A percentile compares a stretch with the other conserved stretches of the same genome.
These are phyloP conservation scores for Blakeslea trispora DNA, from an alignment of 371 early-diverging fungal genomes.

Conservation along the genomic window DNA sequence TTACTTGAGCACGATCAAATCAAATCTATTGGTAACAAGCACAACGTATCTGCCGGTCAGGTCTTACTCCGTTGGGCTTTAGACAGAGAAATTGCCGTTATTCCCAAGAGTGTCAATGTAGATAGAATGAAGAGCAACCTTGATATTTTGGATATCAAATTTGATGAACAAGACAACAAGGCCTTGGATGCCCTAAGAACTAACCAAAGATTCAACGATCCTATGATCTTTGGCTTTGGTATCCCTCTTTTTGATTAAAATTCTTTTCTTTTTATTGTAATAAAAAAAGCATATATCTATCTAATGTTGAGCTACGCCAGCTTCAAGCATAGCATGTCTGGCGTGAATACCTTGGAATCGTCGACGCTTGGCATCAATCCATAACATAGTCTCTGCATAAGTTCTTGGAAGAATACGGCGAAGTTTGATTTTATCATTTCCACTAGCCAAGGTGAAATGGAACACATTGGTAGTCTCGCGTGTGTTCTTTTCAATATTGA, in stretches of 20 bases:
- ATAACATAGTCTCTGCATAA: constrained; percentile 74
- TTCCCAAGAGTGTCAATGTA: constrained; percentile 62
- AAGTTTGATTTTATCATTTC: constrained; percentile 23
- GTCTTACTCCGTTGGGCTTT: constrained; percentile 60
- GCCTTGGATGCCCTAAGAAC: constrained; percentile 17
- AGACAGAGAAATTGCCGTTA: constrained; percentile 55
- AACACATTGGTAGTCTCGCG: constrained; percentile 78
- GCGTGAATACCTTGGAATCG: constrained; percentile 33
- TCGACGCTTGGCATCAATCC: constrained; percentile 68
- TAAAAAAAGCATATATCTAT: not conserved
- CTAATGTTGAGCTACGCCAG: constrained; percentile 14
- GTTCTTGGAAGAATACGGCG: constrained; percentile 60
- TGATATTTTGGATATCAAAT: constrained; percentile 27
- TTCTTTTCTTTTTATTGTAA: not conserved
- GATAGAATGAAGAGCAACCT: constrained; percentile 51
- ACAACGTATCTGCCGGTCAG: constrained; percentile 25
- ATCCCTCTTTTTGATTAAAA: constrained; percentile 43
- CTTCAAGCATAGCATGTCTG: constrained; percentile 26
- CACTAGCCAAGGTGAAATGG: constrained; percentile 71
- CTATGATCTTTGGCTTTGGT: constrained; percentile 32
- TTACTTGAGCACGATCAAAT: constrained; percentile 39
- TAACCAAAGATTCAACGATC: constrained; percentile 34
- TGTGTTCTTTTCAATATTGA: constrained; percentile 60
- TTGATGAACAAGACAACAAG: constrained; percentile 39
- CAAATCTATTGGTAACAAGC: constrained; percentile 26